These are phyloP conservation scores for Aspergillus alliaceus DNA, from an alignment of 2,329 filamentous ascomycete genomes.

Conservation along the genomic window DNA sequence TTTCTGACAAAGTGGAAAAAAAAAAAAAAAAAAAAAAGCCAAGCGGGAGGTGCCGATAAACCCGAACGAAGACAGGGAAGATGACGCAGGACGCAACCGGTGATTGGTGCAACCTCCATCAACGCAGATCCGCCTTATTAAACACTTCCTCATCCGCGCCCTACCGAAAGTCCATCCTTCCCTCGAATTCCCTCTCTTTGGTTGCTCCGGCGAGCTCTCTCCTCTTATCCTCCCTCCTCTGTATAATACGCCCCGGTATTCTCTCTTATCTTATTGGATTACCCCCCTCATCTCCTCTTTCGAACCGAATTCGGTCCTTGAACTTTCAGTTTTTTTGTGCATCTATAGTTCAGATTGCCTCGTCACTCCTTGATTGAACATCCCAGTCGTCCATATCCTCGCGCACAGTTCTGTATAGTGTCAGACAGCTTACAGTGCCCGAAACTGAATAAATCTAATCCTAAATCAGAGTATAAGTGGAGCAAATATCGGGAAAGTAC, in stretches of 20 bases:
- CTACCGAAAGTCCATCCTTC: constrained; percentile 7
- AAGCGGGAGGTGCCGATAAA: constrained; percentile 14
- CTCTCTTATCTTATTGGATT: neutral
- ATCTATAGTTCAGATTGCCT: neutral
- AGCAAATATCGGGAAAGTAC: neutral
- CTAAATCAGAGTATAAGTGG: neutral
- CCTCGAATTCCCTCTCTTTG: constrained; percentile 4
- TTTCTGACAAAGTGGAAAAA: neutral
- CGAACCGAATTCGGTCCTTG: neutral
- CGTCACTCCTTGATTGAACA: neutral
- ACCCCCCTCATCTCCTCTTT: neutral
- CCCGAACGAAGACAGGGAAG: constrained; percentile 2
- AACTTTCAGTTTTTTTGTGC: neutral
- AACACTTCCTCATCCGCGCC: constrained; percentile 7
- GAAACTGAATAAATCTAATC: neutral
- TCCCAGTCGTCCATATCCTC: neutral
- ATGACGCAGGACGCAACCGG: constrained; percentile 9
- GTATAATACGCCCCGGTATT: neutral
- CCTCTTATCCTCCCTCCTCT: neutral
- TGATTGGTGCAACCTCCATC: constrained; percentile 6
- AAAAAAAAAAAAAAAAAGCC: neutral
- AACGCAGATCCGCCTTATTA: neutral
- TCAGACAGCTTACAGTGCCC: neutral
- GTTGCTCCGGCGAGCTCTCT: neutral
- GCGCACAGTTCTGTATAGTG: neutral